Conservation (phyloP, 306 rosid species). For the Castanea sativa region DNA sequence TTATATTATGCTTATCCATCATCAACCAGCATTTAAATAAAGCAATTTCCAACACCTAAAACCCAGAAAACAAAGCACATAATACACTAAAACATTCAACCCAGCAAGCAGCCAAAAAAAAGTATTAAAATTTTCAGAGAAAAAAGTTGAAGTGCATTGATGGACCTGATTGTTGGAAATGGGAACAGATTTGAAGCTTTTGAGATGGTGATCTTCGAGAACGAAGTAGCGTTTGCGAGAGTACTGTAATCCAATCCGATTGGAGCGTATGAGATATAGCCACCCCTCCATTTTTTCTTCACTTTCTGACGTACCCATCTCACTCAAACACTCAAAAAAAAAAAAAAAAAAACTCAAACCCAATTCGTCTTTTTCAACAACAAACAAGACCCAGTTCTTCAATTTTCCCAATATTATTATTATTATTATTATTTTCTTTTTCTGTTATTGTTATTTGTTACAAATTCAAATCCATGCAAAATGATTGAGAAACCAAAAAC, state of each 20-base stretch:
- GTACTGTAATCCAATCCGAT: slow-evolving; percentile 69
- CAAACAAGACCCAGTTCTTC: not conserved
- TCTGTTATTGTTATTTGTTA: not conserved
- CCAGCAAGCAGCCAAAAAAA: not conserved
- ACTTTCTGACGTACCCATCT: slow-evolving; percentile 32
- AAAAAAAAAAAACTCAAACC: not conserved
- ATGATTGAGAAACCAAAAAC: not conserved
- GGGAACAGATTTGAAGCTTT: slow-evolving; percentile 72
- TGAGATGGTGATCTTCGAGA: slow-evolving; percentile 56
- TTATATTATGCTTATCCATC: not conserved
- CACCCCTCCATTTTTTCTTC: slow-evolving; percentile 72
- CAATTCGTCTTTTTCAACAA: not conserved
- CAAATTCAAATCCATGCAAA: slow-evolving; percentile 20
- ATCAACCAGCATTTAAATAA: not conserved
- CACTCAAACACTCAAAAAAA: too few species aligned
- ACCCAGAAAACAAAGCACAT: not conserved
- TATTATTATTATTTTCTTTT: not conserved
- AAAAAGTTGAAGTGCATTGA: not conserved
- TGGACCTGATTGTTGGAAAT: slow-evolving; percentile 53
- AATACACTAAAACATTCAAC: not conserved
- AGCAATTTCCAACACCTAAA: not conserved
- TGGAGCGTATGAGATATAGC: slow-evolving; percentile 67
- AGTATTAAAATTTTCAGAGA: not conserved
- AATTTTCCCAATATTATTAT: not conserved
- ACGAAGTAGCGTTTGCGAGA: slow-evolving; percentile 77